phyloP scores from a whole-genome alignment of 495 filamentous ascomycete genomes.

The Neurospora sp. region DNA sequence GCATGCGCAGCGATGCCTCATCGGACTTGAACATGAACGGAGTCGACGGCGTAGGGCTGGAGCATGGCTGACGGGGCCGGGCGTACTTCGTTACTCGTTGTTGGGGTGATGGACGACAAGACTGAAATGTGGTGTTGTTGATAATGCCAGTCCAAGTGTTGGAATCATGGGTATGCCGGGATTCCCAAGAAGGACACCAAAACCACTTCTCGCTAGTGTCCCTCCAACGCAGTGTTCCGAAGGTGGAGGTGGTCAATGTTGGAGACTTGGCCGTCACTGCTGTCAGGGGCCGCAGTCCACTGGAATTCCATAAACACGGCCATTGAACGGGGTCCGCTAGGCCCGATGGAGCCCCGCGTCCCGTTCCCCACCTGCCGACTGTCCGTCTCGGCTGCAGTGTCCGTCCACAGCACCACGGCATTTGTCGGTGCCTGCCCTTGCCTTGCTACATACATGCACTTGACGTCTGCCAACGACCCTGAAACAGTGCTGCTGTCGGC shows the following conservation, averaged over 20 bases:
- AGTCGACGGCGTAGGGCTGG: constrained; percentile 5
- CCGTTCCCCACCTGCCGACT: not conserved
- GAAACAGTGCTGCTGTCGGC: not conserved
- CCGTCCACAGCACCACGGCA: not conserved
- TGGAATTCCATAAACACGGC: not conserved
- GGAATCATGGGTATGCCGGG: not conserved
- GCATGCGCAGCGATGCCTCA: constrained; percentile 7
- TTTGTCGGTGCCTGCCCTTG: not conserved
- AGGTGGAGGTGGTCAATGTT: not conserved
- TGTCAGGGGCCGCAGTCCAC: not conserved
- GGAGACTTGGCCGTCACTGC: not conserved
- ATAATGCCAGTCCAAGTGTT: not conserved
- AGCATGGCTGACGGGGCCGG: constrained; percentile 11
- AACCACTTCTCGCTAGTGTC: not conserved
- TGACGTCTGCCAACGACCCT: not conserved
- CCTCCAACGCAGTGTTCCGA: not conserved
- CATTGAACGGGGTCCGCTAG: not conserved
- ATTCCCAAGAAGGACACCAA: not conserved
- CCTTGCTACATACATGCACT: not conserved
- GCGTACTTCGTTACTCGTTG: not conserved
- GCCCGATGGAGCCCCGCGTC: not conserved
- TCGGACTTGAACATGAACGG: constrained; percentile 9
- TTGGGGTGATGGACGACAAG: not conserved
- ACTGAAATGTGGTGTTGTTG: not conserved
- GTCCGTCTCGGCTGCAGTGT: not conserved